These are phyloP conservation scores for Zoysia pacifica DNA, from an alignment of 176 grass and related monocot genomes.

Conservation along the genomic window DNA sequence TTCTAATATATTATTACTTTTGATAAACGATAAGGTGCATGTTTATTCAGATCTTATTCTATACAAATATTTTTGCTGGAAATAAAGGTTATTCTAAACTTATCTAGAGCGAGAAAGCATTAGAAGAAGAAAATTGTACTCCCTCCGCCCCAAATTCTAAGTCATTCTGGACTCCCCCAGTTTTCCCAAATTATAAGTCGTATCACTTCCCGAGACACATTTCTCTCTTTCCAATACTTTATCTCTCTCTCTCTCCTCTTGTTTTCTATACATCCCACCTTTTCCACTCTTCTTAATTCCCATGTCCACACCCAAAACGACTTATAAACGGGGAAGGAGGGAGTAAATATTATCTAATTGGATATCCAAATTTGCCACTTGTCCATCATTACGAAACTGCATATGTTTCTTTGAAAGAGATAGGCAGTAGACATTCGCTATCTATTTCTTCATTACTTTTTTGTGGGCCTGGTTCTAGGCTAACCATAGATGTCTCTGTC, in stretches of 20 bases:
- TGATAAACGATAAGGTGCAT: neutral
- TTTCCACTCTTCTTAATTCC: too few relatives aligned
- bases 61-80: slow-evolving; percentile 21
- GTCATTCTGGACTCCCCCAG: too few relatives aligned
- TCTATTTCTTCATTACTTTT: slow-evolving; percentile 35
- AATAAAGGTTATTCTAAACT: slow-evolving; percentile 9
- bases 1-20: neutral
- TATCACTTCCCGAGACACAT: too few relatives aligned
- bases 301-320: too few relatives aligned
- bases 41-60: slow-evolving; percentile 8
- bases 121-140: neutral
- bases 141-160: too few relatives aligned
- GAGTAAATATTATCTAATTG: slow-evolving; percentile 9
- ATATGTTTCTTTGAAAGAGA: slow-evolving; percentile 37
- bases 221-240: too few relatives aligned
- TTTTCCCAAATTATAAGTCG: too few relatives aligned
- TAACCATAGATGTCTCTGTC: slow-evolving; percentile 50
- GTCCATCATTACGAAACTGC: slow-evolving; percentile 38
- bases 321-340: too few relatives aligned
- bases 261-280: too few relatives aligned
- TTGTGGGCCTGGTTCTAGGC: slow-evolving; percentile 7
- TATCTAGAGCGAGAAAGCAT: slow-evolving; percentile 34
- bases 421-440: slow-evolving; percentile 16
- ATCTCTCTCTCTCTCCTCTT: too few relatives aligned
- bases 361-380: slow-evolving; percentile 36